Evolutionary conservation across 2,329 filamentous ascomycete genomes (phyloP).

Genomic region (Leptodontidium sp.): DNA sequence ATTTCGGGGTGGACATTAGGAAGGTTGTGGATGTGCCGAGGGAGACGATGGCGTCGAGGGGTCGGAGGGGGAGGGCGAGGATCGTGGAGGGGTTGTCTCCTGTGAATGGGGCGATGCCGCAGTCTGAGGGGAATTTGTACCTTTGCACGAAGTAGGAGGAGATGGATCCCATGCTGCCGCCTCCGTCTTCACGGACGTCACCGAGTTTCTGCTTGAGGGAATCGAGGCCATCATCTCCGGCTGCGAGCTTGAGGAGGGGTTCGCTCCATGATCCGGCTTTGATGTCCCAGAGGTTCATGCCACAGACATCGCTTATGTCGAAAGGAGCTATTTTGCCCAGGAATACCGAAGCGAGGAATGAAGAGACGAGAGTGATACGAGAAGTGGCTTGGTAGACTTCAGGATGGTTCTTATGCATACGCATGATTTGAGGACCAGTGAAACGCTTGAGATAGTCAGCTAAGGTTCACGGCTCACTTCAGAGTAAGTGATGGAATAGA

Average conservation of each 20-base stretch:
- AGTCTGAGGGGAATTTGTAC: constrained; percentile 79
- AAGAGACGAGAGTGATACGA: constrained; percentile 92
- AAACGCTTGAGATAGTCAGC: constrained; percentile 70
- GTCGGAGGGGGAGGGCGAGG: constrained; percentile 84
- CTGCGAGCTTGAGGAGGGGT: constrained; percentile 76
- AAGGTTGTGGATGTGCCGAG: constrained; percentile 96
- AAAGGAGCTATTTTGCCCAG: constrained; percentile 86
- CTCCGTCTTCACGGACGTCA: constrained; percentile 80
- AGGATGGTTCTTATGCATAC: constrained; percentile 82
- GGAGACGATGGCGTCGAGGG: constrained; percentile 92
- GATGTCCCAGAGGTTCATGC: constrained; percentile 86
- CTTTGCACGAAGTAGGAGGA: constrained; percentile 79
- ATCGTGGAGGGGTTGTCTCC: constrained; percentile 98
- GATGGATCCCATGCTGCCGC: constrained; percentile 77
- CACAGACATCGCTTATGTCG: constrained; percentile 93
- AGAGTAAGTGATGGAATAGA: neutral
- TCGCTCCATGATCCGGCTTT: constrained; percentile 76
- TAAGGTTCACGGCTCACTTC: neutral
- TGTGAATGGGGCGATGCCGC: constrained; percentile 85
- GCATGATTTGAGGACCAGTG: constrained; percentile 95
- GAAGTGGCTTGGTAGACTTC: constrained; percentile 81
- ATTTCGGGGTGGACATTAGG: constrained; percentile 94
- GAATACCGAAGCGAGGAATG: constrained; percentile 91
- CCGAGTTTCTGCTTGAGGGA: constrained; percentile 83
- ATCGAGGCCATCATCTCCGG: constrained; percentile 63